Conservation (phyloP, 768 basidiomycete species). For the Lactarius akahatsu region DNA sequence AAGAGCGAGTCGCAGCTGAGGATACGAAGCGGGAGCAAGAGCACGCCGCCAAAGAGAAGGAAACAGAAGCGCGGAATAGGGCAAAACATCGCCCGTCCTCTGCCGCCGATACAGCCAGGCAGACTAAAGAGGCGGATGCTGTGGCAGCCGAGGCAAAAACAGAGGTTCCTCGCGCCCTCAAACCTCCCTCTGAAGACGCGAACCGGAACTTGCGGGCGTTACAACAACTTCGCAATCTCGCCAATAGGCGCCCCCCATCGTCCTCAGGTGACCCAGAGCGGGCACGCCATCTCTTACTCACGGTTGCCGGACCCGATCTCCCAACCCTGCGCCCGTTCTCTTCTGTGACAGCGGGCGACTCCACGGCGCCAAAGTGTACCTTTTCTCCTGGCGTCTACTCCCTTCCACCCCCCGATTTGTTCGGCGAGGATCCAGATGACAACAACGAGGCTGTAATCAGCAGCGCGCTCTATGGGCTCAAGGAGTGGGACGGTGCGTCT, state of each 20-base stretch:
- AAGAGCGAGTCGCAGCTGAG: conserved; percentile 5
- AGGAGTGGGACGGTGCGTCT: conserved; percentile 51
- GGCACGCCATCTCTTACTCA: conserved; percentile 52
- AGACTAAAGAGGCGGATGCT: conserved; percentile 13
- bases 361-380: conserved; percentile 42
- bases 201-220: conserved; percentile 29
- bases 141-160: conserved; percentile 9
- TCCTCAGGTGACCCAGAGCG: conserved; percentile 33
- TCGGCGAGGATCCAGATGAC: conserved; percentile 30
- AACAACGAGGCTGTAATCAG: conserved; percentile 29
- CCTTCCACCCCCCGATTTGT: conserved; percentile 38
- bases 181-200: conserved; percentile 13
- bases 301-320: conserved; percentile 38
- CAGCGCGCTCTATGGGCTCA: conserved; percentile 48
- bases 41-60: conserved; percentile 18
- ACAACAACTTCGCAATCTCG: conserved; percentile 33
- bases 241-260: conserved; percentile 34
- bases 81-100: conserved; percentile 11
- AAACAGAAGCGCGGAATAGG: conserved; percentile 15
- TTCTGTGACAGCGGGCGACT: conserved; percentile 41
- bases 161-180: conserved; percentile 1
- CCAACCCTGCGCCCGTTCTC: conserved; percentile 37
- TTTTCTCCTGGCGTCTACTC: conserved; percentile 46
- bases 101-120: background rate
- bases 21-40: conserved; percentile 19